Evolutionary conservation across 2,329 filamentous ascomycete species (phyloP), one percentile per base, ranked within the genome.

Genomic region (Dendrostoma leiphaemia): DNA sequence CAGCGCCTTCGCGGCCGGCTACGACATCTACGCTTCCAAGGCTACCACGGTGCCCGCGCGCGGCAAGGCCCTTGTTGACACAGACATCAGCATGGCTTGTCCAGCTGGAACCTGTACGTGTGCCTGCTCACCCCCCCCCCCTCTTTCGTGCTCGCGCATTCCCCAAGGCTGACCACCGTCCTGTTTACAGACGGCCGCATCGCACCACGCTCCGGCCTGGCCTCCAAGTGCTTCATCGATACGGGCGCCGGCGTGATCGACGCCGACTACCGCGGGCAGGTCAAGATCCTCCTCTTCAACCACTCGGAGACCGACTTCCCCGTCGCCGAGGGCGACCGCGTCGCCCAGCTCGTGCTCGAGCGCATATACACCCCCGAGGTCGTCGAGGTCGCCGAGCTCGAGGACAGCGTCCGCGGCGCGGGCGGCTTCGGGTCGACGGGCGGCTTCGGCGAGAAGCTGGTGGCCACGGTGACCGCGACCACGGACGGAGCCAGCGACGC

Each of bases 211-310:
- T 94, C 90, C n/a, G 91, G 91, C 45, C 86, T 96, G 32, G 93
- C 93, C 2, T 80, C 86, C 57, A 99, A 99, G 77, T 85, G 97
- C 76, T 94, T 92, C 74, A 97, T 99, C 69, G 91, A 97, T 71
- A 94, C 90, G 0, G 91, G 95, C 59, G 94, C 94, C 0, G 94
- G 94, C 51, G 94, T 99, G 60, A 97, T 99, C 64, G 94, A 99
- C 71, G 92, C 93, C 31, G 94, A 99, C 73, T 99, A 99, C 77
- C 84, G 94, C 32, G 94, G 94, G 19, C 89, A 89, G 62, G 88
- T 99, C 65, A 96, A 95, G 78, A 89, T 99, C 24, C 80, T 99
- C 62, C 83, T 99, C 49, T 97, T 97, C 73, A 99, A 99, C 76
- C 87, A 96, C 71, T 82, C 81, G 48, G 91, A 96, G 48, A 74